Evolutionary conservation across 495 filamentous ascomycete species (phyloP).

Genomic region (Tuber calosporum): DNA sequence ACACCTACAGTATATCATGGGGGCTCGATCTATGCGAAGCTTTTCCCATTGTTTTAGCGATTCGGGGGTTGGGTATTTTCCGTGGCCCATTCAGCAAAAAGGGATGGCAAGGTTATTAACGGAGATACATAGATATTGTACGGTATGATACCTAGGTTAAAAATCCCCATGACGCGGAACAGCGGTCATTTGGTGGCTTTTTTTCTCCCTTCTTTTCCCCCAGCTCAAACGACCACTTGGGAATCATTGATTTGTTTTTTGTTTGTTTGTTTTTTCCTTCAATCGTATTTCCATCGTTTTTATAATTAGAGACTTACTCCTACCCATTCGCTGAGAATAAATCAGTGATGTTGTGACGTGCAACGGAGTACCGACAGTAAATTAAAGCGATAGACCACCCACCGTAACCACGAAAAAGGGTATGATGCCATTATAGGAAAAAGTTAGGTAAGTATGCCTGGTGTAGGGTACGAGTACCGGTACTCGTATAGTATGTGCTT

Average conservation of each 20-base stretch:
- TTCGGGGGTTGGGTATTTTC: not conserved
- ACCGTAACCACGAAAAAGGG: not conserved
- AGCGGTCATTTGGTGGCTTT: not conserved
- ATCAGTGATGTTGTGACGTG: not conserved
- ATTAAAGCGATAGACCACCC: not conserved
- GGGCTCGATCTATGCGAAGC: not conserved
- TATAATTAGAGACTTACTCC: not conserved
- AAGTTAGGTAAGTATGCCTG: not conserved
- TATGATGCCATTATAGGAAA: not conserved
- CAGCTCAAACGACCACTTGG: not conserved
- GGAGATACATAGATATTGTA: not conserved
- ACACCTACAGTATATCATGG: not conserved
- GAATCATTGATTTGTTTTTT: slow-evolving; percentile 1
- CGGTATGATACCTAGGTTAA: not conserved
- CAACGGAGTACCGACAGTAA: not conserved
- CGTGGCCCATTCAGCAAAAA: not conserved
- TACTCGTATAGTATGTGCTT: too few species aligned
- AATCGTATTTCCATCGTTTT: not conserved
- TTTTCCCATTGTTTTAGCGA: not conserved
- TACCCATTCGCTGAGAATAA: not conserved
- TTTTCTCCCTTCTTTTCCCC: not conserved
- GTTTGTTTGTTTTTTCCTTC: not conserved
- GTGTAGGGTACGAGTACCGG: not conserved
- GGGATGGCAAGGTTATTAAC: not conserved
- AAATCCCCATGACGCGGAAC: not conserved